Evolutionary conservation across 306 rosid species (phyloP).

Genomic region (Glycine latifolia): DNA sequence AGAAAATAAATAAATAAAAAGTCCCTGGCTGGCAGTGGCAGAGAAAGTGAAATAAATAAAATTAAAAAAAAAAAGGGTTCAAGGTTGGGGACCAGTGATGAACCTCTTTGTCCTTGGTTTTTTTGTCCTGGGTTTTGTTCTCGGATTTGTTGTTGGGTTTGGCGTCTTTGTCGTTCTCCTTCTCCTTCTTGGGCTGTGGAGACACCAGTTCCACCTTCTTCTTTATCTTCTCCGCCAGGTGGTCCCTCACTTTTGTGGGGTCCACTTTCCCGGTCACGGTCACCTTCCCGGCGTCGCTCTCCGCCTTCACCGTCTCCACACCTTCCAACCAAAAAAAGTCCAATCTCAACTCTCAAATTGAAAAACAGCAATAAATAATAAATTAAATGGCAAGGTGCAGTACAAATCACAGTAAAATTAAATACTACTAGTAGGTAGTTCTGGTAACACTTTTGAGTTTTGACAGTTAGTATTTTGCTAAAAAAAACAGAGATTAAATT

Average conservation of each 20-base stretch:
- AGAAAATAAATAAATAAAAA: not conserved
- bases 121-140: slow-evolving; percentile 50
- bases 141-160: slow-evolving; percentile 48
- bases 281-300: slow-evolving; percentile 62
- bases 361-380: not conserved
- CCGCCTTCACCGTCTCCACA: slow-evolving; percentile 70
- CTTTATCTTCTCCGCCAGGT: slow-evolving; percentile 63
- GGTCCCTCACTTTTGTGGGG: slow-evolving; percentile 65
- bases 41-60: not conserved
- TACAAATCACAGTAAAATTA: no score
- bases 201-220: slow-evolving; percentile 86
- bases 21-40: slow-evolving; percentile 41
- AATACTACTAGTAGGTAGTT: no score
- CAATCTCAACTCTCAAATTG: no score
- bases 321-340: slow-evolving; percentile 50
- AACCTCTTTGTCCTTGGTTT: slow-evolving; percentile 78
- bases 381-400: no score
- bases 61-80: not conserved
- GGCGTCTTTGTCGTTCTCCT: slow-evolving; percentile 52
- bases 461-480: no score
- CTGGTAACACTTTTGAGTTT: no score
- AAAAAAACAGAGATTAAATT: no score
- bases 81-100: slow-evolving; percentile 21
- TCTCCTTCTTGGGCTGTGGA: slow-evolving; percentile 75
- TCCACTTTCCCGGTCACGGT: slow-evolving; percentile 77